Percentiles rank a stretch among this genome's conserved stretches.
Conservation (phyloP, 768 basidiomycete genomes). For the Cyclocybe aegerita region DNA sequence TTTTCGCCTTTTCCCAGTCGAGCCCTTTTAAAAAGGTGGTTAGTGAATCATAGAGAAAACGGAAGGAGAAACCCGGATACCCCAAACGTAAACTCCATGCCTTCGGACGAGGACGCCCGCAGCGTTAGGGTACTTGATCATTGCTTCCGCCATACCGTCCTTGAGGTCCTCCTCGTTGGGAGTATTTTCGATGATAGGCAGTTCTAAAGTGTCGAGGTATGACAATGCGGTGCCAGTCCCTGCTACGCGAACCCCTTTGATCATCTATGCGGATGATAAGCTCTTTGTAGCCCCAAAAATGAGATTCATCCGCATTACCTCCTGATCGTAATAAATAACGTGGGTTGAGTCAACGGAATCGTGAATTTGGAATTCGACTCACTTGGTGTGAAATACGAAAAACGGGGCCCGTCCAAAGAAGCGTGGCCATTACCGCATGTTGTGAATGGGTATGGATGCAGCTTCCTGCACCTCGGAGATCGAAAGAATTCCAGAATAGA, state of each 20-base stretch:
- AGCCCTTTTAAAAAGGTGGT: constrained; percentile 33
- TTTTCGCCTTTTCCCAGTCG: constrained; percentile 89
- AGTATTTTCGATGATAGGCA: constrained; percentile 92
- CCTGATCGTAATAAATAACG: constrained; percentile 26
- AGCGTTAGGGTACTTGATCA: constrained; percentile 77
- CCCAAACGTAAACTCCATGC: constrained; percentile 7
- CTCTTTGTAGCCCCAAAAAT: not conserved
- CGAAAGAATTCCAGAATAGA: constrained; percentile 91
- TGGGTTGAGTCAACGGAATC: constrained; percentile 2
- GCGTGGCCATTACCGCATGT: constrained; percentile 85
- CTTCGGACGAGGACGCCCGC: constrained; percentile 60
- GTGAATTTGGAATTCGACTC: constrained; percentile 13
- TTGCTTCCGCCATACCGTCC: constrained; percentile 86
- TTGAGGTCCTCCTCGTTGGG: constrained; percentile 88
- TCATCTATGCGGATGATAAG: constrained; percentile 60
- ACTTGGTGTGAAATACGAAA: constrained; percentile 87
- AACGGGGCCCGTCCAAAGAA: constrained; percentile 67
- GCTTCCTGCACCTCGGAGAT: constrained; percentile 72
- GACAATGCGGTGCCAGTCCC: constrained; percentile 77
- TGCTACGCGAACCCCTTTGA: constrained; percentile 80
- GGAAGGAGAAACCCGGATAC: constrained; percentile 1
- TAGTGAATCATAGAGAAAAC: not conserved
- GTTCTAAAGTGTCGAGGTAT: constrained; percentile 80
- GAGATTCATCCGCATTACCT: constrained; percentile 28
- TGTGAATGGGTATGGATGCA: constrained; percentile 94